These are phyloP conservation scores for Suillus placidus DNA, from an alignment of 768 basidiomycete species.

Conservation along the genomic window DNA sequence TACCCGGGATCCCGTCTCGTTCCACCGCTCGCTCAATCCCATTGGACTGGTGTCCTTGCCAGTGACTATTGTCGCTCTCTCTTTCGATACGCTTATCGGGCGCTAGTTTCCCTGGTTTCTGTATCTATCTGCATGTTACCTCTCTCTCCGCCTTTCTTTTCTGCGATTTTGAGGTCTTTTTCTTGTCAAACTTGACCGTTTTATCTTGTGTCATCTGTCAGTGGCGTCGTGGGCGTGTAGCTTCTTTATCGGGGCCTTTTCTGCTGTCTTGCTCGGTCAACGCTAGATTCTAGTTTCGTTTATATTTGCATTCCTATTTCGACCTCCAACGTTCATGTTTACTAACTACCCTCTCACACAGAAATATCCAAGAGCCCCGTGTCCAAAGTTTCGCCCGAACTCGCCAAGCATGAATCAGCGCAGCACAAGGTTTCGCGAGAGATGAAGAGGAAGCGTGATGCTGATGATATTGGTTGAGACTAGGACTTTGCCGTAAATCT, in stretches of 20 bases:
- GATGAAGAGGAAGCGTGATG: conserved; percentile 93
- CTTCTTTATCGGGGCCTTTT: background rate
- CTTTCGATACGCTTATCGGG: background rate
- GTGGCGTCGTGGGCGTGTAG: background rate
- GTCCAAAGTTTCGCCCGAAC: conserved; percentile 83
- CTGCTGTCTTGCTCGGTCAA: background rate
- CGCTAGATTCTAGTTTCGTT: background rate
- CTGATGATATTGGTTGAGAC: conserved; percentile 61
- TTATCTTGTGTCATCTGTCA: background rate
- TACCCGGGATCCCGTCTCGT: background rate
- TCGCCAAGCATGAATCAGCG: conserved; percentile 90
- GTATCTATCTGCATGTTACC: background rate
- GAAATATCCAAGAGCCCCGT: conserved; percentile 95
- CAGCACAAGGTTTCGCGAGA: conserved; percentile 90
- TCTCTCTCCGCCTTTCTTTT: background rate
- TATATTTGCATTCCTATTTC: background rate
- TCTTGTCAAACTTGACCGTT: background rate
- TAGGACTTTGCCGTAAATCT: conserved; percentile 26
- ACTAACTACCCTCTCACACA: conserved; percentile 35
- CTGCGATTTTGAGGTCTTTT: background rate
- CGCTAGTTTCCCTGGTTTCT: background rate
- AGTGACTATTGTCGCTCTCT: background rate
- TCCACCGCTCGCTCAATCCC: background rate
- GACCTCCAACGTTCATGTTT: background rate
- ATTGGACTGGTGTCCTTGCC: background rate